These are phyloP conservation scores for Acanthamoeba royreba DNA, from an alignment of 208 protist genomes.

Conservation along the genomic window DNA sequence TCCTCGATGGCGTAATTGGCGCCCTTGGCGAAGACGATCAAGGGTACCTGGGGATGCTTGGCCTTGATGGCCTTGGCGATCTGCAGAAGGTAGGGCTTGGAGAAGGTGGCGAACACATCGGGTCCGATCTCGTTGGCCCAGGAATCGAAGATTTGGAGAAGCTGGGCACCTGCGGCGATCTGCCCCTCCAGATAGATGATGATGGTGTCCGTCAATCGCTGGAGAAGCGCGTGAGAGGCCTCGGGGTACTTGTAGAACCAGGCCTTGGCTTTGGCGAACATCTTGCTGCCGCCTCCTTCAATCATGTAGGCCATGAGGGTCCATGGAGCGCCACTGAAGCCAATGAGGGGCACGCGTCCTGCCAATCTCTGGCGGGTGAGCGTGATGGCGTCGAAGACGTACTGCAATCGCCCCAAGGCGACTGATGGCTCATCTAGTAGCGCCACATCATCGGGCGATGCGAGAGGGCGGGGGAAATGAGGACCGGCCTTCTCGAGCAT, in stretches of 20 bases:
- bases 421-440: slow-evolving; percentile 41
- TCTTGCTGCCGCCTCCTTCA: slow-evolving; percentile 78
- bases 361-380: slow-evolving; percentile 76
- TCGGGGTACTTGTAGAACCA: slow-evolving; percentile 77
- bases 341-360: slow-evolving; percentile 83
- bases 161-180: slow-evolving; percentile 73
- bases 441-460: slow-evolving; percentile 55
- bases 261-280: slow-evolving; percentile 72
- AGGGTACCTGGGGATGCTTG: slow-evolving; percentile 59
- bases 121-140: slow-evolving; percentile 80
- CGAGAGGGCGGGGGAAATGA: slow-evolving; percentile 33
- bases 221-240: slow-evolving; percentile 71
- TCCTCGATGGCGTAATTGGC: slow-evolving; percentile 74
- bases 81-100: slow-evolving; percentile 75
- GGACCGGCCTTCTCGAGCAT: slow-evolving; percentile 62
- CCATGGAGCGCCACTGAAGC: slow-evolving; percentile 86
- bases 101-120: slow-evolving; percentile 73
- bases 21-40: slow-evolving; percentile 84
- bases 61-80: slow-evolving; percentile 77
- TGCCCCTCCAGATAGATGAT: slow-evolving; percentile 77
- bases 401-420: slow-evolving; percentile 64
- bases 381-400: slow-evolving; percentile 83
- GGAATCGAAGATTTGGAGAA: slow-evolving; percentile 87
- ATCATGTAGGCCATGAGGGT: slow-evolving; percentile 85
- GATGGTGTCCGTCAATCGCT: slow-evolving; percentile 64